Conservation (phyloP, 306 rosid species). For the Sphenostylis stenocarpa region DNA sequence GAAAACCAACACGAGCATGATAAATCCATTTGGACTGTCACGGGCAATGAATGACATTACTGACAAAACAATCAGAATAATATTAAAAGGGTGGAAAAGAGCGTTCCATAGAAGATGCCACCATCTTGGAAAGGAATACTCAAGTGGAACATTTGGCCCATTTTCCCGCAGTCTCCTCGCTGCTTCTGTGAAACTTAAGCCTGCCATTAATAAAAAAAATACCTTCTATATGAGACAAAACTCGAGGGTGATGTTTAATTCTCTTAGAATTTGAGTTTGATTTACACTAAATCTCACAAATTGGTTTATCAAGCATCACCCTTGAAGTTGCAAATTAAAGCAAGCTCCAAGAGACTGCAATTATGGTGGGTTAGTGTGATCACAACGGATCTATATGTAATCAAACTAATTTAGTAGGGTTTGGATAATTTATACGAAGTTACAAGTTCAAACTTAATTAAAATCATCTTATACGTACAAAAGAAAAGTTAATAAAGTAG, state of each 20-base stretch:
- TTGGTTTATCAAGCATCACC: no score
- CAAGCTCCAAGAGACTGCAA: no score
- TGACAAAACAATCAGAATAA: constrained; percentile 71
- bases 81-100: constrained; percentile 77
- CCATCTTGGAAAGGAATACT: constrained; percentile 64
- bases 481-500: no score
- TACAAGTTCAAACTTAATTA: not conserved
- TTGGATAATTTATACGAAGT: not conserved
- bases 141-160: constrained; percentile 77
- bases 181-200: constrained; percentile 80
- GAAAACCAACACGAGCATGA: constrained; percentile 76
- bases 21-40: constrained; percentile 65
- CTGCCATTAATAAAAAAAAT: constrained; percentile 43
- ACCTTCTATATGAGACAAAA: not conserved
- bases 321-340: no score
- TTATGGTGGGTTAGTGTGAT: no score
- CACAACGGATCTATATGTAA: not conserved
- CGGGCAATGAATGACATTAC: constrained; percentile 57
- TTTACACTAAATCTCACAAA: no score
- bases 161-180: constrained; percentile 67
- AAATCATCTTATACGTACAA: not conserved
- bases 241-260: not conserved
- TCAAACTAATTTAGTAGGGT: not conserved
- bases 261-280: no score
- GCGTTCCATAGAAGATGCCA: constrained; percentile 79